Base-by-base conservation (phyloP, 1,284 basidiomycete genomes). In the Ustilago hordei region DNA sequence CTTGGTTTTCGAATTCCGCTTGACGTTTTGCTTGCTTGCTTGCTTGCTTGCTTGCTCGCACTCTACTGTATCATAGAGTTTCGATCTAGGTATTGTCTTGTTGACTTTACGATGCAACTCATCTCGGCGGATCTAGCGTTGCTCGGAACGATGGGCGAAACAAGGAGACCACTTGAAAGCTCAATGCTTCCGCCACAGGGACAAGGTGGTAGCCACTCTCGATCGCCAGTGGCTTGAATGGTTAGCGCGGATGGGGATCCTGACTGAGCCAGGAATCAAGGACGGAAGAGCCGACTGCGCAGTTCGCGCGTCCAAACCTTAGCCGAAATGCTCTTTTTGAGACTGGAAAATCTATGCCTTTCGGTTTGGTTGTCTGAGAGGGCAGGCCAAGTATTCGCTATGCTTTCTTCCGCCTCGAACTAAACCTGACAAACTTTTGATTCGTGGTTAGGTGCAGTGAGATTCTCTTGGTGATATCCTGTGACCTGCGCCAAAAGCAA, bases 301-400 rank as follows among this genome's bases (percentile, higher is more conserved):
- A 48, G 13, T 39, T 9, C 38, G 39, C 6, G 11, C 19, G 17
- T 17, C 31, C 19, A 57, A 34, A 50, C 19, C 28, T 64, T 70
- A 64, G 68, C 68, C 68, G 62, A 70, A 45, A 19, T 41, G 64
- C 23, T 15, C 23, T 28, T 28, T 28, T 28, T 28, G 23, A 28
- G 6, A 23, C 32, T 28, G 13, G n/a, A 15, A 28, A 28, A 38
- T 56, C 56, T 23, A 56, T 63, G 45, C 45, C 19, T 32, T 47
- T 36, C 35, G 48, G 43, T 41, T 38, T 56, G 38, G 19, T 65
- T 23, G 54, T 12, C 43, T 23, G 12, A 31, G 15, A 45, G 31
- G 15, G 23, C 39, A 38, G 31, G 12, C 4, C 28, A 15, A 17
- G 9, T 3, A 7, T 56, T 31, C 32, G 38, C 35, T 28, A 12